Evolutionary conservation across 768 basidiomycete species (phyloP), one percentile per base, ranked within the genome.

Genomic region (Agaricus sinodeliciosus): DNA sequence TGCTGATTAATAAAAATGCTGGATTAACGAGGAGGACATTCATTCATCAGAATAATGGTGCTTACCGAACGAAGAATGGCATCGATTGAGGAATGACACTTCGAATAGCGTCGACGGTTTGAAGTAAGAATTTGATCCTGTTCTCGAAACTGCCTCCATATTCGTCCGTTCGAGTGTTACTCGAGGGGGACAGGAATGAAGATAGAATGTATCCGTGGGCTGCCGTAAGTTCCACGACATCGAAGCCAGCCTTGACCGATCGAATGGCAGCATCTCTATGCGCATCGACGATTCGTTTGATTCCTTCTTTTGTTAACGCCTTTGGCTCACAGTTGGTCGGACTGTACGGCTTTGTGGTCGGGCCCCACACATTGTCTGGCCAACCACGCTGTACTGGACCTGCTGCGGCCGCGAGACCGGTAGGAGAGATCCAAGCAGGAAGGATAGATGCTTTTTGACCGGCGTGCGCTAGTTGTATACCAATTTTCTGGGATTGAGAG

Each of bases 141-240:
- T 86, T 88, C 65, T 87, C 84, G 51, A 86, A 77, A 57, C 75
- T 77, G 1, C 87, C 87, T 1, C 85, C 86, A 58, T 85, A 90
- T 56, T 78, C 72, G 62, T 86, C 85, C 3, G 76, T 81, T 26
- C 84, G 75, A 58, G 78, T 77, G 72, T 87, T 87, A 49, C 73
- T 69, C 1, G 67, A 63, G 0, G 86, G 85, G 49, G 78, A 81
- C 36, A 80, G 43, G 68, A 89, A 90, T 11, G 65, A 62, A 54
- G 70, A 69, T 3, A 84, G 49, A 13, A 85, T 64, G 61, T 81
- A 84, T 28, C 82, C 84, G 55, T 86, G 84, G 3, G 81, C 82
- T 54, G 70, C 74, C 59, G 86, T 83, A 35, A 86, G 77, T 62
- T 85, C 84, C n/a, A 81, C 70, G 31, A 72, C 73, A 60, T 81